phyloP scores from a whole-genome alignment of 2,329 filamentous ascomycete genomes.

The Aspergillus unguis region DNA sequence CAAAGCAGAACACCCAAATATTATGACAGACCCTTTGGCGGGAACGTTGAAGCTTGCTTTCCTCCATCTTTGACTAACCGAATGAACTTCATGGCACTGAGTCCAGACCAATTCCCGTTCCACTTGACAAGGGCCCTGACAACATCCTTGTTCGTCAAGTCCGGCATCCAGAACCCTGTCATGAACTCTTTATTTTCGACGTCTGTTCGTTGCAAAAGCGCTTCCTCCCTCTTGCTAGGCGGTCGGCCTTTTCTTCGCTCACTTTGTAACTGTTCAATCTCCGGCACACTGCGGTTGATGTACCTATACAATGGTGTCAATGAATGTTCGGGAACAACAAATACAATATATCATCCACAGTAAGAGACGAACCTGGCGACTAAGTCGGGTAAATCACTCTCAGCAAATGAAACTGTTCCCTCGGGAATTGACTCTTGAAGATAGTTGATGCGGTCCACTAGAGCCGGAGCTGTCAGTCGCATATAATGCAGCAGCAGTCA shows the following conservation, averaged over 20 bases:
- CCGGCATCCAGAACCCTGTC: slow-evolving; percentile 76
- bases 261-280: slow-evolving; percentile 51
- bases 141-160: slow-evolving; percentile 66
- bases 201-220: slow-evolving; percentile 68
- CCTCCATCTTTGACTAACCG: slow-evolving; percentile 65
- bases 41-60: slow-evolving; percentile 70
- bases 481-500: slow-evolving; percentile 23
- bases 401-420: slow-evolving; percentile 31
- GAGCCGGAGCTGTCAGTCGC: background rate
- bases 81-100: slow-evolving; percentile 73
- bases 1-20: slow-evolving; percentile 16
- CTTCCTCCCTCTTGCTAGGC: slow-evolving; percentile 70
- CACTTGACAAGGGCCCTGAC: slow-evolving; percentile 65
- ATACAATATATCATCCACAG: background rate
- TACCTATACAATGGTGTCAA: slow-evolving; percentile 24
- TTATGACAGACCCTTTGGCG: slow-evolving; percentile 60
- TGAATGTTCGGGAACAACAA: no score
- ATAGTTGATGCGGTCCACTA: slow-evolving; percentile 66
- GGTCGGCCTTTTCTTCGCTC: slow-evolving; percentile 74
- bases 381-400: slow-evolving; percentile 44
- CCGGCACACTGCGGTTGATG: slow-evolving; percentile 34
- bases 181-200: slow-evolving; percentile 75
- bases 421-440: slow-evolving; percentile 63
- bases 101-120: slow-evolving; percentile 79
- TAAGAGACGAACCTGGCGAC: slow-evolving; percentile 56